Evolutionary conservation across 2,329 filamentous ascomycete genomes (phyloP), one percentile per base, ranked within the genome.

Genomic region (Paecilomyces formosus): DNA sequence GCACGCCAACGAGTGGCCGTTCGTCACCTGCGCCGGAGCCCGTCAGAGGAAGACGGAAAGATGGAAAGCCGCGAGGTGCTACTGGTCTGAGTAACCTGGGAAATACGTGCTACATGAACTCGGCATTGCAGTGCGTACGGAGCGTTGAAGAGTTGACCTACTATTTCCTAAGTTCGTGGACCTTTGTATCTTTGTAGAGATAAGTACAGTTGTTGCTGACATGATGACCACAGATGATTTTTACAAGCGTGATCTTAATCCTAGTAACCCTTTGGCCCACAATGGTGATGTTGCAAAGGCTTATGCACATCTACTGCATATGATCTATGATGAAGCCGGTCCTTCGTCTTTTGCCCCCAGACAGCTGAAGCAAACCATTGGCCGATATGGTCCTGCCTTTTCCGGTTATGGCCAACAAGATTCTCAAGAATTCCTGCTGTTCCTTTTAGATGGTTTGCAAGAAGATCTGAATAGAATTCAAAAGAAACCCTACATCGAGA

Each of bases 51-150:
- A 64, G 66, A 50, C 85, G 87, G 60, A 86, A 85, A 64, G 84
- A 86, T 45, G 89, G 89, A 9, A 85, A 86, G 61, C 84, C 85
- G 12, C 75, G 86, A 33, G 94, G 94, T 31, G 88, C 87, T 49
- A 89, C 92, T 50, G 94, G 94, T 33, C 78, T 99, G 56, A 86
- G 85, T 63, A 99, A 99, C 69, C 78, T 99, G 13, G 94, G 94
- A 54, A 99, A 99, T 69, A 97, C 94, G 0, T 99, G 94, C 76
- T 99, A 99, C 77, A 97, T 97, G 92, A 97, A 97, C 74, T 96
- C 93, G 22, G 94, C 94, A 9, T 80, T 97, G 57, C 94, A 99
- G 72, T 99, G 94, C 72, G 85, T 99, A 55, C 87, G 93, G 55
- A 95, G 90, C 66, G 92, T 97, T 0, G 90, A 96, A 70, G 94